Evolutionary conservation across 768 basidiomycete species (phyloP), one percentile per base, ranked within the genome.

Genomic region (Exsudoporus frostii): DNA sequence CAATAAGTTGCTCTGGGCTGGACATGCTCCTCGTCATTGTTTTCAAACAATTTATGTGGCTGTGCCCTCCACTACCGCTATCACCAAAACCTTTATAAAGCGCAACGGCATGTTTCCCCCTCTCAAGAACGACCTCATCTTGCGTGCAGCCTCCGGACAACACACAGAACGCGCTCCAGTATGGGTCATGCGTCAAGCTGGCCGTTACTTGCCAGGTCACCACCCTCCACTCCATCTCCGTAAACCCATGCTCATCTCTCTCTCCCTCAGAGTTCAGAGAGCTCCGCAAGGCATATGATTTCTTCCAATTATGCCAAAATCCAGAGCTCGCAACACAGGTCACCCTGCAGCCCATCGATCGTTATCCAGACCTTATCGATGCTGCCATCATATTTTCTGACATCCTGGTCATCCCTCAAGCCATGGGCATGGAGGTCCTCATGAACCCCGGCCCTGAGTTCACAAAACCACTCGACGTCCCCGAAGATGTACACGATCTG

Each of bases 301-400:
- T 99, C 75, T 98, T 99, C 69, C 88, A 95, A 67, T 79, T 98
- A 55, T 98, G 97, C 69, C 86, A 91, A 61, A 88, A 91, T 0
- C 96, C 97, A n/a, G 78, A 77, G 11, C 82, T 98, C 49, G 95
- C 96, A 20, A 86, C 80, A 37, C 84, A 92, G 66, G 77, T 99
- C 63, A 98, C 97, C 14, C 71, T 98, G 19, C 97, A 98, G 70
- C 97, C 97, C 46, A 92, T 98, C 64, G 82, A 86, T 45, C 85
- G 93, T 41, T 98, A 90, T 73, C 68, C 82, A 2, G 91, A 86
- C 41, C 80, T 95, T 33, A 71, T 99, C 63, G 97, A 98, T 71
- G 96, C 96, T 10, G 82, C 93, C 50, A 98, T 98, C 74, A 98
- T 98, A 71, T 99, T 99, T 77, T 90, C 86, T 62, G 97, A 98